Base-by-base conservation (phyloP, 345 rosid species). In the Eucalyptus viminalis region DNA sequence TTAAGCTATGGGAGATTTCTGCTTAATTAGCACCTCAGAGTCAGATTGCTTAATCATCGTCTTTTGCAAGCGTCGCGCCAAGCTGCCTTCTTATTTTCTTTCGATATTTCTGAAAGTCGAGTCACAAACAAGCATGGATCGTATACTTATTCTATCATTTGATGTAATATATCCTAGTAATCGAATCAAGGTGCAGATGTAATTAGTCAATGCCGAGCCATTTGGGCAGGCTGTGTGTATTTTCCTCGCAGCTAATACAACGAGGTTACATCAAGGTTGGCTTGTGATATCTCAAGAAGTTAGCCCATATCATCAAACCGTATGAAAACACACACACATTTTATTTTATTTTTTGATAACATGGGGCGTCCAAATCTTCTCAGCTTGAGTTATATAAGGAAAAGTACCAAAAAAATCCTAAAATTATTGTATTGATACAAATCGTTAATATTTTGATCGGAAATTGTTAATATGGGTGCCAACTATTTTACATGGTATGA, bases 1-100 rank as follows among this genome's bases (percentile, higher is more conserved):
- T 94, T n/a, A 93, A 89, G 90, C 86, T 92, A 14, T 93, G 96
- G 96, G 92, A 90, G 85, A 86, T 92, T 50, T 49, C 90, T 40
- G 85, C 47, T 40, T 11, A 40, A 14, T 47, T 7, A 80, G 51
- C 29, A 50, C 45, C 62, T 21, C 40, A 31, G 45, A 34, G 21
- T 86, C 87, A 49, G 27, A 76, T 40, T 76, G 43, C 47, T 50
- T 16, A n/a, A 29, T 86, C 54, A 86, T 47, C 31, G n/a, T 47
- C 45, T 31, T 53, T 53, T n/a, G 19, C 76, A 65, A 65, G 37
- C 37, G 37, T 65, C 44, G 3, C 43, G 37, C 44, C 44, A 15
- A 4, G 21, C 24, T 17, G 80, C 11, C 43, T 17, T 69, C 44
- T 69, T 34, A 31, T 16, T 69, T 40, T 76, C 47, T 76, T 76